Evolutionary conservation across 2,329 filamentous ascomycete genomes (phyloP).

Genomic region (Colletotrichum endophyticum): DNA sequence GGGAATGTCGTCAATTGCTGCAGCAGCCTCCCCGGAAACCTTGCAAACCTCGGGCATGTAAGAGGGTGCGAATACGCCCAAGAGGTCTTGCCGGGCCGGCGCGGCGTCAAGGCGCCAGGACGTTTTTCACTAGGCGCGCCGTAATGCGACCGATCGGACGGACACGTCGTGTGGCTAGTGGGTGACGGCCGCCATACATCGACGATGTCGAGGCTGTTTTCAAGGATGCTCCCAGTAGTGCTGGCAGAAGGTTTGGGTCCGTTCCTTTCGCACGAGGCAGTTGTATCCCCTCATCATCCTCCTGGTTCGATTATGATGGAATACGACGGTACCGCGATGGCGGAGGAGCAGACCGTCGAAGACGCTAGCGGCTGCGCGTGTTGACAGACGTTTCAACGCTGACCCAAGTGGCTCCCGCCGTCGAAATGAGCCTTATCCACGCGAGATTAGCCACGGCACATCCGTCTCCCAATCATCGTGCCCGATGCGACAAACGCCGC

Average conservation of each 20-base stretch:
- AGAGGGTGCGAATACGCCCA: background rate
- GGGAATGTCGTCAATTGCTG: background rate
- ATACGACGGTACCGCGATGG: background rate
- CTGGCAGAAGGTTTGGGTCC: background rate
- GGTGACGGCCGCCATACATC: background rate
- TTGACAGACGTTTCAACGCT: background rate
- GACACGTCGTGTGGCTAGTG: background rate
- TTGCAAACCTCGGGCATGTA: background rate
- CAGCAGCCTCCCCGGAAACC: background rate
- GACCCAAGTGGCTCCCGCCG: background rate
- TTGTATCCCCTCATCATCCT: background rate
- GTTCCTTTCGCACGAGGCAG: background rate
- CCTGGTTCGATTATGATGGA: background rate
- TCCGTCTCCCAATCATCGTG: slow-evolving; percentile 1
- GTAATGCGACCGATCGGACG: background rate
- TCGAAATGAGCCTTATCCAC: slow-evolving; percentile 14
- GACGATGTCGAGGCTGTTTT: background rate
- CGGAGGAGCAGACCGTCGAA: background rate
- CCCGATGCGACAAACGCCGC: background rate
- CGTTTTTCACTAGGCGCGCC: background rate
- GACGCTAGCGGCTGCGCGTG: background rate
- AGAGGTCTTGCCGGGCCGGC: background rate
- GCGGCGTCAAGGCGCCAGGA: background rate
- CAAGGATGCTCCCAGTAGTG: background rate
- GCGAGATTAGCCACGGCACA: slow-evolving; percentile 18